These are phyloP conservation scores for Imleria badia DNA, from an alignment of 768 basidiomycete species.

Conservation along the genomic window DNA sequence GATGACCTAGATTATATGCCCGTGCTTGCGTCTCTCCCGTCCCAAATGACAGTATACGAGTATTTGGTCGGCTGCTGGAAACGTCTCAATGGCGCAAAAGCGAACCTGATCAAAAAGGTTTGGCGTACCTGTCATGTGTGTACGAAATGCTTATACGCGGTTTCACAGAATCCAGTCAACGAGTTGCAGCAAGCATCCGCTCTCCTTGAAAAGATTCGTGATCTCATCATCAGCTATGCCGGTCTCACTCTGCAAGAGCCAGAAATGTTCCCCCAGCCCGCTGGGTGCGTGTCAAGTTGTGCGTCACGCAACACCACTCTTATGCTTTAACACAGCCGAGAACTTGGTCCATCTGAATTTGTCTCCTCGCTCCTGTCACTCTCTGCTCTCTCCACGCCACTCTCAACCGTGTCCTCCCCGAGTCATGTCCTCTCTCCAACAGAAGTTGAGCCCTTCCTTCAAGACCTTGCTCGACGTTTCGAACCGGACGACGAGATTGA, in stretches of 20 bases:
- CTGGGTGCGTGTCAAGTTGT: slow-evolving; percentile 47
- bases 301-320: background rate
- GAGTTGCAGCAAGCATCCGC: slow-evolving; percentile 60
- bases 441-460: slow-evolving; percentile 78
- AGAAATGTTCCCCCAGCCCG: slow-evolving; percentile 91
- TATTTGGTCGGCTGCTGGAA: slow-evolving; percentile 94
- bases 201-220: slow-evolving; percentile 74
- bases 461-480: slow-evolving; percentile 81
- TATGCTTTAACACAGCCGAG: slow-evolving; percentile 46
- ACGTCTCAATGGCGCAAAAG: slow-evolving; percentile 60
- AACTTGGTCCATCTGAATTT: slow-evolving; percentile 76
- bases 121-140: background rate
- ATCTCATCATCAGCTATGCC: slow-evolving; percentile 83
- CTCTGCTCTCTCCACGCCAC: slow-evolving; percentile 64
- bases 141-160: slow-evolving; percentile 36
- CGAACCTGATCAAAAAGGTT: slow-evolving; percentile 65
- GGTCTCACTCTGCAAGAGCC: slow-evolving; percentile 90
- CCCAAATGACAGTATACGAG: slow-evolving; percentile 80
- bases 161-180: slow-evolving; percentile 47
- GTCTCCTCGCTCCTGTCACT: slow-evolving; percentile 78
- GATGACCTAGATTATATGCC: slow-evolving; percentile 74
- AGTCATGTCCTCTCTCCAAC: slow-evolving; percentile 55
- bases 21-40: slow-evolving; percentile 74
- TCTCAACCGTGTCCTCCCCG: slow-evolving; percentile 48
- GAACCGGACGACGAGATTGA: slow-evolving; percentile 78